Base-by-base conservation (phyloP, 2,329 filamentous ascomycete species). In the Phoma sp. region DNA sequence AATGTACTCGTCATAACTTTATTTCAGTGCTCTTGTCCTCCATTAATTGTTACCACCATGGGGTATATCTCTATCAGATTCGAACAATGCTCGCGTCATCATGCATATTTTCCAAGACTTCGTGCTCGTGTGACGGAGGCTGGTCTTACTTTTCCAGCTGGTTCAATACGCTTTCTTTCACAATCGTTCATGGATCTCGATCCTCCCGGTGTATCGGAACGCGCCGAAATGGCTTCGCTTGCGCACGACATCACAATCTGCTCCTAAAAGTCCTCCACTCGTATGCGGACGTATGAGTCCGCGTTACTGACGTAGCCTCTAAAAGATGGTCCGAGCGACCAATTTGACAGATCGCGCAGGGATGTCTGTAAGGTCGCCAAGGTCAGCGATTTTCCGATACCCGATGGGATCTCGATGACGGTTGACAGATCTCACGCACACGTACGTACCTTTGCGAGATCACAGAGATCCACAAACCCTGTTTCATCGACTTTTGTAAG, bases 251-350 rank as follows among this genome's bases (percentile, higher is more conserved):
- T 31, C 4, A 4, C 6, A 12, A 12, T 9, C 9, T 41, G 29
- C 17, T 27, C 13, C 44, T 19, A 65, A 27, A 55, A 61, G 10
- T 51, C 37, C 29, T 67, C 60, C 19, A 63, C 58, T 45, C 65
- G 53, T 13, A 68, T 64, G 2, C 62, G 51, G 1, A 68, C 63
- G 50, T 68, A 68, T 4, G 60, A 62, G 43, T 68, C 65, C 15
- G 65, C 65, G 12, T 68, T 68, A 19, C 62, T 64, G 1, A 68
- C 62, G 25, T 68, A 67, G 3, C 59, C 62, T 35, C 65, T 44
- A 19, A 68, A 67, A 6, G 63, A 62, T 2, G 65, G 65, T 0
- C 62, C 63, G n/a, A 68, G 46, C 27, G 58, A 61, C 65, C 65
- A 68, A 21, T 55, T 65, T 13, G 58, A 54, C 6, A 68, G 21